These are phyloP conservation scores for Cenchrus fungigraminus DNA, from an alignment of 176 grass and related monocot genomes.

Conservation along the genomic window DNA sequence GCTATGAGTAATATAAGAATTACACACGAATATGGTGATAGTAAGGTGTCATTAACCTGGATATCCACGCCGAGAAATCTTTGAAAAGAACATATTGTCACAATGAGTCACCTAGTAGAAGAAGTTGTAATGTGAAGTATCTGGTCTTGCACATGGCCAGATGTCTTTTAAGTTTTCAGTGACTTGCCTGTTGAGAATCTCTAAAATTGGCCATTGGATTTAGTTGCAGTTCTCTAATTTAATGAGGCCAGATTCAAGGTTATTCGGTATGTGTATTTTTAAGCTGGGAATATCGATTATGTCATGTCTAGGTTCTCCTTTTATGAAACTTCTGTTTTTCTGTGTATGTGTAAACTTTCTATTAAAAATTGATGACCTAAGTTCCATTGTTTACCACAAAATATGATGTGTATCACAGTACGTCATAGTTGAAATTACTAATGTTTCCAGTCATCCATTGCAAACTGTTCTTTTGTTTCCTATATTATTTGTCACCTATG, in stretches of 20 bases:
- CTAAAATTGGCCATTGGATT: neutral
- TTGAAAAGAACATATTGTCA: neutral
- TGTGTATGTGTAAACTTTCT: neutral
- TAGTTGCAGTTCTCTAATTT: neutral
- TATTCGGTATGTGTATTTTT: conserved; percentile 14
- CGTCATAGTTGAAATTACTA: neutral
- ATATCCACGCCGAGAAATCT: neutral
- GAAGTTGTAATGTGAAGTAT: neutral
- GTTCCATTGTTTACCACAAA: conserved; percentile 1
- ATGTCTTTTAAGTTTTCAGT: neutral
- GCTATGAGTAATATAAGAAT: neutral
- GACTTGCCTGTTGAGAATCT: neutral
- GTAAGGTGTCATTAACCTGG: neutral
- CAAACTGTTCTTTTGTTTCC: conserved; percentile 4
- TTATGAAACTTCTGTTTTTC: conserved; percentile 5
- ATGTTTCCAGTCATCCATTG: neutral
- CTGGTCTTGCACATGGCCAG: neutral
- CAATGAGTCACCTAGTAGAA: neutral
- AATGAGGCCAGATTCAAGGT: conserved; percentile 11
- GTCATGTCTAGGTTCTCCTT: neutral
- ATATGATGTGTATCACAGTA: neutral
- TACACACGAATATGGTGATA: neutral
- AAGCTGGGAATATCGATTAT: neutral
- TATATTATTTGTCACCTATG: neutral
- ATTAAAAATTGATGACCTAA: conserved; percentile 5